These are phyloP conservation scores for Theobroma grandiflorum DNA, from an alignment of 441 rosid genomes.

Conservation along the genomic window DNA sequence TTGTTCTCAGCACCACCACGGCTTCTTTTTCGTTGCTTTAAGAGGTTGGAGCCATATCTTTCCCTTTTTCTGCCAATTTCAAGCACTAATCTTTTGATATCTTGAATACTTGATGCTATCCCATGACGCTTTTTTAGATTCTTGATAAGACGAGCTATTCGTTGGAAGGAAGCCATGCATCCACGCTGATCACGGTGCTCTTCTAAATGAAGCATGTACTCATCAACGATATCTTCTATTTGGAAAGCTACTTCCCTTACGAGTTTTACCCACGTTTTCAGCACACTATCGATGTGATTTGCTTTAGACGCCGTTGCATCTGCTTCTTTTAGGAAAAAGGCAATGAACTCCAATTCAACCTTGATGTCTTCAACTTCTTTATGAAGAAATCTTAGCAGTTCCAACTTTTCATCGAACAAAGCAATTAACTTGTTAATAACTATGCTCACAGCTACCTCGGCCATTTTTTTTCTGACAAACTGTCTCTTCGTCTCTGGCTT, in stretches of 20 bases:
- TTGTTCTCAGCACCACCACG: too few relatives aligned
- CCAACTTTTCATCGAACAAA: neutral
- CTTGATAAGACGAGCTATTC: neutral
- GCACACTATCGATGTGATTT: neutral
- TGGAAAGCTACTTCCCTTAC: constrained; percentile 21
- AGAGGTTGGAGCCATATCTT: neutral
- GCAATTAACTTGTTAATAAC: neutral
- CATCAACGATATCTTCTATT: constrained; percentile 32
- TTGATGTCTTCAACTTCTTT: neutral
- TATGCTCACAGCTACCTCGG: neutral
- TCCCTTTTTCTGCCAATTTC: neutral
- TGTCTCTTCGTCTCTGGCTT: too few relatives aligned
- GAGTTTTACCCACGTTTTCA: constrained; percentile 17
- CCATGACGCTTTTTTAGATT: neutral
- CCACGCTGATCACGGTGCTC: neutral
- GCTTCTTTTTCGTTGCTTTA: neutral
- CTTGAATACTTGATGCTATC: neutral
- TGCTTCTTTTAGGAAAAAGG: constrained; percentile 20
- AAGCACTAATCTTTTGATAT: neutral
- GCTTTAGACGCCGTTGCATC: constrained; percentile 15
- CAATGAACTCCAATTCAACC: constrained; percentile 14
- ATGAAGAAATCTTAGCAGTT: neutral
- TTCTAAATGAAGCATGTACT: constrained; percentile 18
- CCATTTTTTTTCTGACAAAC: neutral
- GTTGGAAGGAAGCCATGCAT: too few relatives aligned